These are phyloP conservation scores for Cinnamomum micranthum DNA, from an alignment of 164 flowering plant genomes.

Conservation along the genomic window DNA sequence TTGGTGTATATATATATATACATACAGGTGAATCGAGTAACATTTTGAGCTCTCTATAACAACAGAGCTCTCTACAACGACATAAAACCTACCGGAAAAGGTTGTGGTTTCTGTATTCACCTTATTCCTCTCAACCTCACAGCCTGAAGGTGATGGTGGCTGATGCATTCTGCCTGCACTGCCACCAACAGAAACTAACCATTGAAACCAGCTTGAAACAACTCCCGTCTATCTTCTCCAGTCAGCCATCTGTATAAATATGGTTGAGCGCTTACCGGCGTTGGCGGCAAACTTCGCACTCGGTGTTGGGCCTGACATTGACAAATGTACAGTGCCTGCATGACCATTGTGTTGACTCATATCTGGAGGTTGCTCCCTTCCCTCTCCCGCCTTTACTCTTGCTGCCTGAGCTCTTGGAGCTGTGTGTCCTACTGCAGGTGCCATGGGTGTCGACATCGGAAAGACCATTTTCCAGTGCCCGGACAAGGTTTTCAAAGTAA, in stretches of 20 bases:
- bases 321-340: slow-evolving; percentile 81
- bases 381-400: slow-evolving; percentile 52
- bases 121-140: neutral
- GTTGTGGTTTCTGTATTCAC: neutral
- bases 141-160: neutral
- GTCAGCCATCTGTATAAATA: neutral
- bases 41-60: neutral
- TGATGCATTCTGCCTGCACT: neutral
- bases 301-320: slow-evolving; percentile 40
- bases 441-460: slow-evolving; percentile 63
- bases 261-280: slow-evolving; percentile 19
- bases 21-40: neutral
- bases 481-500: slow-evolving; percentile 82
- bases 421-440: slow-evolving; percentile 39
- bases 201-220: neutral
- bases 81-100: neutral
- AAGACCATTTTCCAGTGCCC: slow-evolving; percentile 69
- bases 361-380: slow-evolving; percentile 47
- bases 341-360: slow-evolving; percentile 60
- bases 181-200: neutral
- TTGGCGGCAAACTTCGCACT: slow-evolving; percentile 68
- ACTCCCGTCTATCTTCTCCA: neutral
- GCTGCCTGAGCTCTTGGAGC: slow-evolving; percentile 44
- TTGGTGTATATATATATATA: neutral
- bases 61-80: too few species aligned